Evolutionary conservation across 257 asterid species (phyloP).

Genomic region (Forsythia viridissima): DNA sequence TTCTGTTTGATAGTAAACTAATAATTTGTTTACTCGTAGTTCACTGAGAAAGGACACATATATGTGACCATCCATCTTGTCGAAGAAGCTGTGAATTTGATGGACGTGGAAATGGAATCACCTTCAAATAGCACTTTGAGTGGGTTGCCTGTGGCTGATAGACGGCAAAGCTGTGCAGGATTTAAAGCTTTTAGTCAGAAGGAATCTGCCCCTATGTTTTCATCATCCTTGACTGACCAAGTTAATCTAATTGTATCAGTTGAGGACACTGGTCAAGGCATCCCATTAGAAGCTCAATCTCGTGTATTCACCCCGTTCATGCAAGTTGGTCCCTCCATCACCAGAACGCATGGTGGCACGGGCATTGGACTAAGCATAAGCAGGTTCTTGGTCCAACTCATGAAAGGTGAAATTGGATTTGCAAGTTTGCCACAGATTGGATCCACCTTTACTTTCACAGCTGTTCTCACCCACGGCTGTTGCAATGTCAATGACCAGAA

Average conservation of each 20-base stretch:
- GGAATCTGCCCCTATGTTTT: slow-evolving; percentile 32
- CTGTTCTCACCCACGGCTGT: slow-evolving; percentile 53
- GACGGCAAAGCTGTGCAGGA: slow-evolving; percentile 69
- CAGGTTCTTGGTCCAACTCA: slow-evolving; percentile 92
- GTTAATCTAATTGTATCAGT: slow-evolving; percentile 75
- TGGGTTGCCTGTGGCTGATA: slow-evolving; percentile 74
- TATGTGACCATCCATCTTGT: slow-evolving; percentile 78
- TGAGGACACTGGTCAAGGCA: slow-evolving; percentile 96
- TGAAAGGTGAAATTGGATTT: slow-evolving; percentile 93
- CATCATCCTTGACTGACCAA: slow-evolving; percentile 44
- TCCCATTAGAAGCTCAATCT: slow-evolving; percentile 74
- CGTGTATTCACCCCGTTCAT: slow-evolving; percentile 86
- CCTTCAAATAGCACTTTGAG: slow-evolving; percentile 56
- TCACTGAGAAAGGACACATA: slow-evolving; percentile 93
- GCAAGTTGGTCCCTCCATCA: slow-evolving; percentile 95
- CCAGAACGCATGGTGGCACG: slow-evolving; percentile 91
- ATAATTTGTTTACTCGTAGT: slow-evolving; percentile 47
- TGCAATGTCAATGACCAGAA: slow-evolving; percentile 38
- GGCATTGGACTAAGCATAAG: slow-evolving; percentile 97
- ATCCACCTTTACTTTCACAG: slow-evolving; percentile 89
- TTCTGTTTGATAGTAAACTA: slow-evolving; percentile 6
- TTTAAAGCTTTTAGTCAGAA: slow-evolving; percentile 60
- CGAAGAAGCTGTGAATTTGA: slow-evolving; percentile 59
- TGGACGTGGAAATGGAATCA: slow-evolving; percentile 39
- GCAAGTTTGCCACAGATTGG: slow-evolving; percentile 74